Evolutionary conservation across 257 asterid genomes (phyloP).

Genomic region (Linaria vulgaris): DNA sequence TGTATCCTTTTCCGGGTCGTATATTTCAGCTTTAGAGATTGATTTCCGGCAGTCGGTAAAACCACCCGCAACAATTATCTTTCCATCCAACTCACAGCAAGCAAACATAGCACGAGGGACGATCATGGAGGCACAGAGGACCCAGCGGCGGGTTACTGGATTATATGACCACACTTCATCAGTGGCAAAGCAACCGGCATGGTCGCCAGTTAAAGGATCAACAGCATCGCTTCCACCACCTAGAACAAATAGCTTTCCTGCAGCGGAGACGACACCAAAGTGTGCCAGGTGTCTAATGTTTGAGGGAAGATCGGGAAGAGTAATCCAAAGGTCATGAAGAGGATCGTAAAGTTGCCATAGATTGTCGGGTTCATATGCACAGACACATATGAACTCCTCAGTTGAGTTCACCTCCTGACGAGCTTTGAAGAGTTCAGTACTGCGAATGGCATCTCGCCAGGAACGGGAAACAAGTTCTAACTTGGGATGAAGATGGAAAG

Average conservation of each 20-base stretch:
- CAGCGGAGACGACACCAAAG: conserved; percentile 83
- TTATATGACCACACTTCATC: conserved; percentile 93
- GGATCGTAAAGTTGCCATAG: conserved; percentile 96
- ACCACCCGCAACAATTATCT: conserved; percentile 92
- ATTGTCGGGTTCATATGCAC: conserved; percentile 92
- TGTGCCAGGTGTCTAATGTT: conserved; percentile 84
- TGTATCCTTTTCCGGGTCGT: conserved; percentile 74
- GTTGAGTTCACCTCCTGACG: conserved; percentile 77
- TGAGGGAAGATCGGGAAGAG: conserved; percentile 90
- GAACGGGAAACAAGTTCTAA: conserved; percentile 82
- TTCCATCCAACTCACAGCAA: conserved; percentile 85
- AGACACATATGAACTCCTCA: conserved; percentile 81
- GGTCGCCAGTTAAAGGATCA: conserved; percentile 93
- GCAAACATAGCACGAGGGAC: conserved; percentile 98
- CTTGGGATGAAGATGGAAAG: conserved; percentile 77
- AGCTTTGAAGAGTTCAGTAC: conserved; percentile 80
- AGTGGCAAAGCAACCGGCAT: conserved; percentile 92
- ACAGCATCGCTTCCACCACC: conserved; percentile 98
- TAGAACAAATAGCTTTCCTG: conserved; percentile 83
- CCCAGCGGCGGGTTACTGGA: conserved; percentile 66
- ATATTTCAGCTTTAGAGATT: conserved; percentile 85
- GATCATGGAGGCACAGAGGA: conserved; percentile 67
- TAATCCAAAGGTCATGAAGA: conserved; percentile 74
- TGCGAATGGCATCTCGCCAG: conserved; percentile 73
- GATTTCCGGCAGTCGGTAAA: conserved; percentile 89